Evolutionary conservation across 228 moss, liverwort and hornwort species (phyloP), one percentile per base, ranked within the genome.

Genomic region (Sphagnum magellanicum): DNA sequence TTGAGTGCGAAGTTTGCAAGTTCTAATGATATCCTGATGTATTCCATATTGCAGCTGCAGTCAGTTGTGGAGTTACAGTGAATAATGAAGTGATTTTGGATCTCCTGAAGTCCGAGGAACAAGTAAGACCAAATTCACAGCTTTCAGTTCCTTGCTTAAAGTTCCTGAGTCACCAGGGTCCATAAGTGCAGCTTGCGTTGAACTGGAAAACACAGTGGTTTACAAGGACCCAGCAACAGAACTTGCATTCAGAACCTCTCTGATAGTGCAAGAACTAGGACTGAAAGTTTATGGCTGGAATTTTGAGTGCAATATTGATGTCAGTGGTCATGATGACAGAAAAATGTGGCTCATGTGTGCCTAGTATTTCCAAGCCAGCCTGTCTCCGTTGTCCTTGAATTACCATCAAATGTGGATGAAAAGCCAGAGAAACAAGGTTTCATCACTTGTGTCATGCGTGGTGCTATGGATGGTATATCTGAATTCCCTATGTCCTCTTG

Each of bases 81-180:
- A 77, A 85, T 71, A 91, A 89, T 68, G 79, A 77, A 68, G 79
- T 93, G 16, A 78, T 92, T 66, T 72, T 93, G 70, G 96, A 97
- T 81, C 96, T 91, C 67, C 82, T 91, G 52, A 97, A 91, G 72
- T 67, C 69, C 53, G 96, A 97, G 79, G 93, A 91, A 78, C 83
- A 91, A 78, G 95, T 95, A 76, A 59, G 83, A 76, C 32, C 32
- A 3, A 32, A 32, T 3, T 32, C 32, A 32, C 32, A 32, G 32
- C 32, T 32, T 32, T 32, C 32, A 32, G 32, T 32, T 32, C 32
- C 32, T 32, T 32, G 32, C 32, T 32, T 32, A 32, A 32, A 32
- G 32, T 32, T 32, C 32, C 32, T 32, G 32, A 32, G 32, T 32
- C 32, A 32, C 32, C 32, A 32, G 32, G 32, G 32, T 32, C 32